These are phyloP conservation scores for Alternaria sp. DNA, from an alignment of 2,329 filamentous ascomycete genomes.

Conservation along the genomic window DNA sequence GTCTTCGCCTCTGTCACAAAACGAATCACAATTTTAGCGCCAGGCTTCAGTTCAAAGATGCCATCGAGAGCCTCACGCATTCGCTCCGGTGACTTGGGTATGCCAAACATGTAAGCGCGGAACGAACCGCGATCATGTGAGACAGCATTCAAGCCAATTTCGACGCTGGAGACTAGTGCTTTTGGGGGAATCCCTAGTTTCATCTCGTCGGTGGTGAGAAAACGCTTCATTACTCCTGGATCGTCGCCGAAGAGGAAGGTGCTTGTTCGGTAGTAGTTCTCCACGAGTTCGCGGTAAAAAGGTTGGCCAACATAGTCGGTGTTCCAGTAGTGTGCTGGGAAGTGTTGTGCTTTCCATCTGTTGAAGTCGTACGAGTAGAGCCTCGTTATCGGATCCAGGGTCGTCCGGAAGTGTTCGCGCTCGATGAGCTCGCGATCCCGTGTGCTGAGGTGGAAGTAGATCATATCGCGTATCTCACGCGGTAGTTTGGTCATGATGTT, in stretches of 20 bases:
- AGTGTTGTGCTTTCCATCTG: constrained; percentile 25
- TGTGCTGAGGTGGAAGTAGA: constrained; percentile 21
- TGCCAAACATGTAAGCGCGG: constrained; percentile 27
- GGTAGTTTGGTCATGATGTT: constrained; percentile 15
- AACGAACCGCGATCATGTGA: constrained; percentile 24
- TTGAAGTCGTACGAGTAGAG: constrained; percentile 21
- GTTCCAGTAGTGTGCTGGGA: constrained; percentile 25
- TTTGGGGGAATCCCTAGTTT: constrained; percentile 12
- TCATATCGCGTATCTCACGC: constrained; percentile 27
- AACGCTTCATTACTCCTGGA: constrained; percentile 19
- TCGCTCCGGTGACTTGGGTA: constrained; percentile 20
- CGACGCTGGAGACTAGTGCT: constrained; percentile 15
- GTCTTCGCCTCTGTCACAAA: constrained; percentile 20
- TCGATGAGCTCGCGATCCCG: constrained; percentile 16
- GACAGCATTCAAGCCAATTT: constrained; percentile 24
- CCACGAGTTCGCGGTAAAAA: constrained; percentile 19
- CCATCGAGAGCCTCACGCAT: constrained; percentile 20
- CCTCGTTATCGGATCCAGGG: constrained; percentile 20
- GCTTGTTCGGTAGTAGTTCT: constrained; percentile 27
- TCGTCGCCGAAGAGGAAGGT: constrained; percentile 27
- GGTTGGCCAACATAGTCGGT: constrained; percentile 3
- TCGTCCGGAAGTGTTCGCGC: constrained; percentile 28
- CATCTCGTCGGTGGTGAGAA: constrained; percentile 23
- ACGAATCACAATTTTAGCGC: constrained; percentile 19
- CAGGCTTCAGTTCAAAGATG: constrained; percentile 18